Percentiles rank a stretch among this genome's conserved stretches.
Conservation (phyloP, 495 filamentous ascomycete species). For the Podospora pseudoanserina region DNA sequence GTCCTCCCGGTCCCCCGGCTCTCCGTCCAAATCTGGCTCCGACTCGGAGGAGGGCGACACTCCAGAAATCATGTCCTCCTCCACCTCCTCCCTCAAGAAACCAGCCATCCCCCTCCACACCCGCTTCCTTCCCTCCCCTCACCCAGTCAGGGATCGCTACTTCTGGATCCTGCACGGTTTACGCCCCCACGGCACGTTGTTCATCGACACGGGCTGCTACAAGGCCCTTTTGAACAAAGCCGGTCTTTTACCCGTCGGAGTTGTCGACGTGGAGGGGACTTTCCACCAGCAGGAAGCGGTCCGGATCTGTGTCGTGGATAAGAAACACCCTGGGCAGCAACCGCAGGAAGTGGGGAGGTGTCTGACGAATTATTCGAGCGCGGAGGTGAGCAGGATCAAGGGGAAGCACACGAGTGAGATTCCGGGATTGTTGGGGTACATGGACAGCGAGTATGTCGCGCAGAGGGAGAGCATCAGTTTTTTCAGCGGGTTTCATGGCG, state of each 20-base stretch:
- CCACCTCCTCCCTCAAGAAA: slow-evolving; percentile 29
- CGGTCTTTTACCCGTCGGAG: slow-evolving; percentile 84
- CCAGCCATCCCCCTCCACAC: slow-evolving; percentile 72
- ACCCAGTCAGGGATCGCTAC: slow-evolving; percentile 84
- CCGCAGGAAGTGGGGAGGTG: slow-evolving; percentile 76
- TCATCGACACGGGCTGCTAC: slow-evolving; percentile 86
- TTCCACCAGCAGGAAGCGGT: slow-evolving; percentile 94
- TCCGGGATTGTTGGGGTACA: slow-evolving; percentile 73
- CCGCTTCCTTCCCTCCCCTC: slow-evolving; percentile 81
- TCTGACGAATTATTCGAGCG: slow-evolving; percentile 81
- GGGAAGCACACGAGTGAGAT: slow-evolving; percentile 82
- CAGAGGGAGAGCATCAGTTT: slow-evolving; percentile 84
- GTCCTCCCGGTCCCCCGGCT: slow-evolving; percentile 41
- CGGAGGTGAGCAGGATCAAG: slow-evolving; percentile 78
- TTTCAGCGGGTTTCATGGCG: slow-evolving; percentile 46
- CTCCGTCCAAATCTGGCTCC: slow-evolving; percentile 20
- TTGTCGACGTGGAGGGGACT: slow-evolving; percentile 80
- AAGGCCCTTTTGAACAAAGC: slow-evolving; percentile 74
- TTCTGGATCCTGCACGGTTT: slow-evolving; percentile 97
- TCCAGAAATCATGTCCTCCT: slow-evolving; percentile 35
- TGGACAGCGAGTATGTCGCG: slow-evolving; percentile 92
- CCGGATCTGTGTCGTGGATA: slow-evolving; percentile 70
- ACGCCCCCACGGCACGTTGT: slow-evolving; percentile 85
- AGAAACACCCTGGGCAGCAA: slow-evolving; percentile 21
- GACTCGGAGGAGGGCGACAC: slow-evolving; percentile 23